Evolutionary conservation across 257 asterid species (phyloP).

Genomic region (Nicotiana attenuata): DNA sequence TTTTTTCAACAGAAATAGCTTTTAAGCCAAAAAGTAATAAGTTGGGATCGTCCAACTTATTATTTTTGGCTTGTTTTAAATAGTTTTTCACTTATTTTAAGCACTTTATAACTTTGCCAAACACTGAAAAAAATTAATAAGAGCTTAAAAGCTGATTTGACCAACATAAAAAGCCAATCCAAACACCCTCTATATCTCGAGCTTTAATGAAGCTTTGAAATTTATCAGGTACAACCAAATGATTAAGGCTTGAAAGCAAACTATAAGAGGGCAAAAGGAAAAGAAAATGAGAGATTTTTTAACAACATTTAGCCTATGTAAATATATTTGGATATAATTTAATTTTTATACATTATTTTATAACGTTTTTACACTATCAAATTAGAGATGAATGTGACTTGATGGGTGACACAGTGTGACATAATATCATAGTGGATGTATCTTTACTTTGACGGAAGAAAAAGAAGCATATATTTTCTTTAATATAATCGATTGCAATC

Average conservation of each 20-base stretch:
- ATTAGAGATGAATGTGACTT: neutral
- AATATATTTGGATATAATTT: neutral
- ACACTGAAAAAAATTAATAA: too few relatives aligned
- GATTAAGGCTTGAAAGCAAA: neutral
- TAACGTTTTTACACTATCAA: too few relatives aligned
- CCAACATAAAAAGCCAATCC: too few relatives aligned
- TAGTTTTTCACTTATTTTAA: too few relatives aligned
- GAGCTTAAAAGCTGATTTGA: too few relatives aligned
- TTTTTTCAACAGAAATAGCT: too few relatives aligned
- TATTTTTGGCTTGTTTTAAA: too few relatives aligned
- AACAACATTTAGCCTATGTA: neutral
- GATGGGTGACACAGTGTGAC: neutral
- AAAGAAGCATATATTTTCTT: neutral
- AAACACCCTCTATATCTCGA: neutral
- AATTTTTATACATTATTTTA: too few relatives aligned
- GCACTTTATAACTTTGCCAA: too few relatives aligned
- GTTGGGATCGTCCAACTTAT: too few relatives aligned
- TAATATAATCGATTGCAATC: neutral
- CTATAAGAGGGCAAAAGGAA: neutral
- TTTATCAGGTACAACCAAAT: neutral
- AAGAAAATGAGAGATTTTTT: neutral
- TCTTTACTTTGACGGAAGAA: neutral
- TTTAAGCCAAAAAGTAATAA: too few relatives aligned
- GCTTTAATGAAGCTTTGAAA: neutral
- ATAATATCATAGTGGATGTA: neutral